phyloP scores from a whole-genome alignment of 1,284 basidiomycete species.

The Anthracocystis panici-leucophaei region DNA sequence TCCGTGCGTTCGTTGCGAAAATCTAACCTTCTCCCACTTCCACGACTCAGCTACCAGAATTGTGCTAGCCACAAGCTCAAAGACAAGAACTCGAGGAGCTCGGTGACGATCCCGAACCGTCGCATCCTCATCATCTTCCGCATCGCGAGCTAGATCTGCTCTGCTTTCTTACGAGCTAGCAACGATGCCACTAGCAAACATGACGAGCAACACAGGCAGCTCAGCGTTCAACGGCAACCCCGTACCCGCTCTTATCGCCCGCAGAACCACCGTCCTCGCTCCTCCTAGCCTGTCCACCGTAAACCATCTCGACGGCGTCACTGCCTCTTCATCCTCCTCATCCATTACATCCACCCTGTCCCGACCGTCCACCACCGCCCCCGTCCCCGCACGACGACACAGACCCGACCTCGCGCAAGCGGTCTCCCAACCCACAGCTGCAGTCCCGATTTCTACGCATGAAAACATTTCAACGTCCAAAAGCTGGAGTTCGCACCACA shows the following conservation, averaged over 20 bases:
- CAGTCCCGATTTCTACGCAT: slow-evolving; percentile 23
- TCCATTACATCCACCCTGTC: slow-evolving; percentile 1
- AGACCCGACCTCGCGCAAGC: slow-evolving; percentile 24
- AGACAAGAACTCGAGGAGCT: neutral
- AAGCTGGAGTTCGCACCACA: slow-evolving; percentile 12
- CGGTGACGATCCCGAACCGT: neutral
- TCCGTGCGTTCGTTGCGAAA: slow-evolving; percentile 8
- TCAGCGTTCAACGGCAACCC: slow-evolving; percentile 12
- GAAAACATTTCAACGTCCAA: slow-evolving; percentile 37
- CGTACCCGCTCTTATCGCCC: slow-evolving; percentile 29
- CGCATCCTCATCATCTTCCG: neutral
- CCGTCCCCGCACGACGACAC: neutral
- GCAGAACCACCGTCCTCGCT: slow-evolving; percentile 27
- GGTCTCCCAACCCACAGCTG: slow-evolving; percentile 27
- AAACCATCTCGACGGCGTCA: slow-evolving; percentile 27
- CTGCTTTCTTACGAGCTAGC: neutral
- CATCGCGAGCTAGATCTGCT: neutral
- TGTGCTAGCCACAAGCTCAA: neutral
- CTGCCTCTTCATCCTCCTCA: neutral
- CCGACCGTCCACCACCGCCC: neutral
- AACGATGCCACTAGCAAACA: slow-evolving; percentile 5
- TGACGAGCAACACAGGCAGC: slow-evolving; percentile 5
- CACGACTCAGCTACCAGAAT: neutral
- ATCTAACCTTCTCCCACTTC: neutral
- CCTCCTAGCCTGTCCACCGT: slow-evolving; percentile 32